Evolutionary conservation across 1,284 basidiomycete genomes (phyloP), one percentile per base, ranked within the genome.

Genomic region (Rhodofomes roseus): DNA sequence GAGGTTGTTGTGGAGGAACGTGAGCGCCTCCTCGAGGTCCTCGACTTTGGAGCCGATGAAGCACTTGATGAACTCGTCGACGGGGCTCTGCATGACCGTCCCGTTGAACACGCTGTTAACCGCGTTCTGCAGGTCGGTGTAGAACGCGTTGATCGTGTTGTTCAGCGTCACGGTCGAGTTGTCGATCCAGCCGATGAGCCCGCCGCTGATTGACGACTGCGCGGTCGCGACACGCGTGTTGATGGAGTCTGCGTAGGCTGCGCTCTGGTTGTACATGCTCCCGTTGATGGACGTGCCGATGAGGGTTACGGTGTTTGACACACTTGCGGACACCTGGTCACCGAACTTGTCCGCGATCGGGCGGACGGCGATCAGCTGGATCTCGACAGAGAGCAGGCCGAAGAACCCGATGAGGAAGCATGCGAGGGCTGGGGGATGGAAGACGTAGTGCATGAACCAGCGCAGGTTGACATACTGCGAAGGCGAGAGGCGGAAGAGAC

Each of bases 131-230:
- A 93, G 76, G 60, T 92, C 91, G 55, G 76, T 76, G 72, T 93
- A 93, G 72, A 93, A 91, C 50, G 76, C 77, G 70, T 83, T 86
- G 66, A 94, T 77, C 5, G 93, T 90, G 62, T 76, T 77, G 73
- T 99, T 99, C 64, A 99, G 84, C 6, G 89, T 89, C 4, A 85
- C 84, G 0, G 94, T 96, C 1, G 96, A 97, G n/a, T 80, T 83
- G 68, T 97, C 94, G 55, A 98, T 87, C 96, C 95, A 98, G 18
- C 92, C 90, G 63, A 98, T 96, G 48, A 98, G 74, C 18, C 92
- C 90, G 39, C 91, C 75, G 73, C 98, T 94, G 73, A 98, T 85
- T 12, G 85, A 82, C 39, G 78, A 77, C 73, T 98, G 90, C 55
- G 93, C 81, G 27, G 68, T 67, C 44, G 83, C 78, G 31, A 97